Evolutionary conservation across 495 filamentous ascomycete genomes (phyloP).

Genomic region (Lepraria neglecta): DNA sequence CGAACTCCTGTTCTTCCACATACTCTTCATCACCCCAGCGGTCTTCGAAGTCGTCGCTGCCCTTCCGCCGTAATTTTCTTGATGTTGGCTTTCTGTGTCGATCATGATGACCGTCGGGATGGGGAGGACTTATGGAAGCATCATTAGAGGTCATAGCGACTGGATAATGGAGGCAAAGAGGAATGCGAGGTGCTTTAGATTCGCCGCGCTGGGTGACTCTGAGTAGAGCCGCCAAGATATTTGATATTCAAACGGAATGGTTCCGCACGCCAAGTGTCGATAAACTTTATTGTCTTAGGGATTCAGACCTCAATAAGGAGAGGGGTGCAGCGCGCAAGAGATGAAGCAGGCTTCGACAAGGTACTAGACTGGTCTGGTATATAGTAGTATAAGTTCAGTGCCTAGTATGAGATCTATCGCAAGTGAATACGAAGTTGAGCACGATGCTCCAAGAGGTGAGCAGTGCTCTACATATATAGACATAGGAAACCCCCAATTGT

Average conservation of each 20-base stretch:
- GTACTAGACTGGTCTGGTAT: too few species aligned
- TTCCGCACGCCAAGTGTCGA: constrained; percentile 2
- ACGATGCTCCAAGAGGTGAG: too few species aligned
- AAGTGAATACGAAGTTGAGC: too few species aligned
- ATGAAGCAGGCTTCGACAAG: too few species aligned
- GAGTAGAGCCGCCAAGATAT: not conserved
- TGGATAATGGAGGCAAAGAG: not conserved
- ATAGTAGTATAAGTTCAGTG: too few species aligned
- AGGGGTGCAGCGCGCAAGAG: too few species aligned
- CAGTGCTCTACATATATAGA: too few species aligned
- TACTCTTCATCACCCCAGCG: constrained; percentile 76
- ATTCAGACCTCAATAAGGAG: too few species aligned
- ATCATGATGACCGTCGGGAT: not conserved
- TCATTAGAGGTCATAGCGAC: constrained; percentile 11
- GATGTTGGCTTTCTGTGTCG: constrained; percentile 16
- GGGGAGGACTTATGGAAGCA: not conserved
- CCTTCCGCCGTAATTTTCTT: constrained; percentile 31
- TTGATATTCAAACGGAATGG: not conserved
- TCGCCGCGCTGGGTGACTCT: too few species aligned
- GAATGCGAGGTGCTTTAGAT: not conserved
- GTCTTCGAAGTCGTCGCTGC: constrained; percentile 59
- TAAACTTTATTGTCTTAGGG: not conserved
- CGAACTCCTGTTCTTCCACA: constrained; percentile 43
- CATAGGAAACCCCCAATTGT: too few species aligned
- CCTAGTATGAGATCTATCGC: too few species aligned